phyloP scores from a whole-genome alignment of 768 basidiomycete species.

The Terana coerulea region DNA sequence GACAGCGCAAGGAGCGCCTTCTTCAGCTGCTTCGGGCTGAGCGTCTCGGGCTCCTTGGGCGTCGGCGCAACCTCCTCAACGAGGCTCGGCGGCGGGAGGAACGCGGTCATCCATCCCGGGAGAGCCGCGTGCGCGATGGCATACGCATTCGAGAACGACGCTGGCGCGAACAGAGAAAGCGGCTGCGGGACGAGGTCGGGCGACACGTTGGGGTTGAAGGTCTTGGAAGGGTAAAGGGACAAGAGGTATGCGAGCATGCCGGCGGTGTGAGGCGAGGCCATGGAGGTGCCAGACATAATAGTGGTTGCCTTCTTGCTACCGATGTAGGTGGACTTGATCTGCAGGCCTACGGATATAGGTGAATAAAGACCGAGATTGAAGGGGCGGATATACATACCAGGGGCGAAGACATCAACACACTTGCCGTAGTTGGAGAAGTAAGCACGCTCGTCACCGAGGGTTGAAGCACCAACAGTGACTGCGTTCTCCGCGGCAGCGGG shows the following conservation, averaged over 20 bases:
- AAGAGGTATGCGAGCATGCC: conserved; percentile 91
- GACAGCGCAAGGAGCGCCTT: conserved; percentile 60
- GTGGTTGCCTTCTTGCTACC: conserved; percentile 56
- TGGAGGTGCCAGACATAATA: conserved; percentile 87
- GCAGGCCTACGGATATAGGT: conserved; percentile 45
- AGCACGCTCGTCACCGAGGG: conserved; percentile 74
- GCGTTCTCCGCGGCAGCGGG: conserved; percentile 88
- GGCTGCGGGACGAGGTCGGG: conserved; percentile 33
- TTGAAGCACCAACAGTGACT: conserved; percentile 92
- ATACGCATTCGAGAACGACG: conserved; percentile 46
- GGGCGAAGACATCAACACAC: conserved; percentile 93
- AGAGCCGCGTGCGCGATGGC: conserved; percentile 49
- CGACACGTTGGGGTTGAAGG: conserved; percentile 52
- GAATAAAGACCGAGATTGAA: not conserved
- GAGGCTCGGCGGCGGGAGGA: conserved; percentile 52
- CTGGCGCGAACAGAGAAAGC: conserved; percentile 32
- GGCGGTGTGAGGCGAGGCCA: conserved; percentile 92
- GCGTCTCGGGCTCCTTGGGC: conserved; percentile 32
- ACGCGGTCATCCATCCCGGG: conserved; percentile 53
- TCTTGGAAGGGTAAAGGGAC: conserved; percentile 72
- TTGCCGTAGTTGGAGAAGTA: conserved; percentile 91
- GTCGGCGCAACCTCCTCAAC: conserved; percentile 39
- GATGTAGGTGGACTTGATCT: conserved; percentile 88
- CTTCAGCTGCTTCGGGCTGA: conserved; percentile 75
- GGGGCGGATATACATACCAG: conserved; percentile 40